Base-by-base conservation (phyloP, 345 rosid genomes). In the Excoecaria agallocha region DNA sequence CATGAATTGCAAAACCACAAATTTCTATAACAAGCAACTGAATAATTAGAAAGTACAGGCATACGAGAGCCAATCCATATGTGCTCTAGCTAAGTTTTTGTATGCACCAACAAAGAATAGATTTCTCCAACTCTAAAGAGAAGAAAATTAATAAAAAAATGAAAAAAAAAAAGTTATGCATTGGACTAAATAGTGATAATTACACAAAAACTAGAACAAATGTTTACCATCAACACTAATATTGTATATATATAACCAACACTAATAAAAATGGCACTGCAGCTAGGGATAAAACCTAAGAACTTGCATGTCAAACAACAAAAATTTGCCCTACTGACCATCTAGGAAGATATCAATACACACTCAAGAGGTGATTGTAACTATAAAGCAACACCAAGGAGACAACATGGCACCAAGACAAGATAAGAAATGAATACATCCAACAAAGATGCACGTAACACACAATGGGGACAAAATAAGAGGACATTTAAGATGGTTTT, bases 381-480 rank as follows among this genome's bases (percentile, higher is more conserved):
- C 57, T 15, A 57, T 30, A 24, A 0, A n/a, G 46, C 71, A 71
- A 58, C 39, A 60, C 37, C 38, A 71, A 43, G 43, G 20, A 56
- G 65, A 38, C 37, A 70, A n/a, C 38, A 12, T 55, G 51, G 48
- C 62, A 70, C 74, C 74, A 70, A 30, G 30, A 30, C 30, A 30
- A 30, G 30, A 30, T 30, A 30, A 30, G 30, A 30, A 30, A 30
- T 30, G 1, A 30, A 30, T 30, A 30, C 30, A 30, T 30, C 30
- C 2, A 2, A 30, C 30, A 30, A 30, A 30, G 30, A 30, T 30
- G 30, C 30, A 30, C 2, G 30, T 30, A 30, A 30, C 30, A 30
- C 30, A 30, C 30, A 30, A 30, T 2, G 30, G 30, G 30, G 30
- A 30, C 30, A 30, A 30, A 30, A 30, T 30, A 30, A 30, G 30